Conservation (phyloP, 352 stramenopile genomes). For the Globisporangium echinulatum region DNA sequence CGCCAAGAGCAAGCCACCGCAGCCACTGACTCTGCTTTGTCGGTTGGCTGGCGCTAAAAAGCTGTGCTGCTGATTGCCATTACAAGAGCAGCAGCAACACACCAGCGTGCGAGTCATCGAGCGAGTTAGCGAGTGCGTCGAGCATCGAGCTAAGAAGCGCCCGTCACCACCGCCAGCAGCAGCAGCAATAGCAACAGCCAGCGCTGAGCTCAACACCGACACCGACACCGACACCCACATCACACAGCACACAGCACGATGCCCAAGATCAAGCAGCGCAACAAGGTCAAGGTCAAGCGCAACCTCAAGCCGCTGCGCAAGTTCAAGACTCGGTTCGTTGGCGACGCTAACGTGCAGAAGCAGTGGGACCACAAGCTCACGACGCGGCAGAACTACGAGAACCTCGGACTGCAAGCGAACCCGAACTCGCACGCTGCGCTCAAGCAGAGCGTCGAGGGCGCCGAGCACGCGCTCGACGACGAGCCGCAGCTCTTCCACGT, state of each 20-base stretch:
- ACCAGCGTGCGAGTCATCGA: no score
- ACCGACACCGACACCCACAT: background rate
- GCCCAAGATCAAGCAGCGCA: constrained; percentile 57
- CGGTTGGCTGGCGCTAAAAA: no score
- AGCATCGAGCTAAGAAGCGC: no score
- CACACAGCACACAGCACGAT: constrained; percentile 16
- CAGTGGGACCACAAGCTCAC: constrained; percentile 79
- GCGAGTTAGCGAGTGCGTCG: no score
- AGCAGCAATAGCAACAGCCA: background rate
- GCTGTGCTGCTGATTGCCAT: no score
- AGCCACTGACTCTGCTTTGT: no score
- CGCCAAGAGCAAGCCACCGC: no score
- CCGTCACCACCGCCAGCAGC: background rate
- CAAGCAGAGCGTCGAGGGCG: constrained; percentile 33
- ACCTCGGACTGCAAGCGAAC: constrained; percentile 59
- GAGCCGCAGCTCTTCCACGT: constrained; percentile 60
- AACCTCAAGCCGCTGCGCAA: constrained; percentile 69
- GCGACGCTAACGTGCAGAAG: constrained; percentile 60
- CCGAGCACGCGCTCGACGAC: constrained; percentile 51
- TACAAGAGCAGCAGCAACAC: no score
- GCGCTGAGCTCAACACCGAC: no score
- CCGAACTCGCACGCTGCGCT: constrained; percentile 57
- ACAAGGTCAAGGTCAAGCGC: constrained; percentile 56
- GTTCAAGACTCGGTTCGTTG: constrained; percentile 71
- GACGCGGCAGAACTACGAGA: constrained; percentile 74